Evolutionary conservation across 148 eudicot species (phyloP), one percentile per base, ranked within the genome.

Genomic region (Oxyria digyna): DNA sequence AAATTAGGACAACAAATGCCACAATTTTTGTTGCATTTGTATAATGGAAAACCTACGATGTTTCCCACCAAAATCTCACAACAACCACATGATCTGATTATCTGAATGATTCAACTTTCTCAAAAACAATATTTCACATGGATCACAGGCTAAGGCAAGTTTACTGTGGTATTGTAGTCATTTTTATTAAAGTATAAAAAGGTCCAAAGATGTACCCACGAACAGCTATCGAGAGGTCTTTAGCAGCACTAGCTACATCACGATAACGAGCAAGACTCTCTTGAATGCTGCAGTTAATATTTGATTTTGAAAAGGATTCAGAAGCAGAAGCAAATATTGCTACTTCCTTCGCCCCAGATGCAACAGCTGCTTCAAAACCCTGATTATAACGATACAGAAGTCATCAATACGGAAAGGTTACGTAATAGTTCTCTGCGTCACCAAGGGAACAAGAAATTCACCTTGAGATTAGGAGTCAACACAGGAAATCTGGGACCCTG

Each of bases 251-350:
- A 32, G 88, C 83, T 46, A 94, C 91, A 62, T 79, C 97, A 52
- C 79, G 81, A 59, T 84, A 91, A 35, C 89, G 87, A 76, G 69
- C 69, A 63, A 91, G 91, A 75, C 97, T 91, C 74, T 94, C 97
- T 81, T 85, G 83, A 64, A 94, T 80, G 83, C 87, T 87, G 80
- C 99, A 94, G 71, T 94, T 94, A 54, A 94, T 86, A 74, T 94
- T 94, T 48, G 99, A 94, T 68, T 76, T 78, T 15, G 96, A 94
- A 80, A 94, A 94, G 9, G 99, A 91, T 74, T 94, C 97, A 13
- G 99, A 94, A 65, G 97, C 99, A 67, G 99, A 85, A 80, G 99
- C 96, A 84, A 94, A 94, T 32, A 94, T 73, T 23, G 99, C 99
- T 66, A 94, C 93, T 83, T 94, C 99, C 82, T 88, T 88, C 9